phyloP scores from a whole-genome alignment of 768 basidiomycete species.

The Serendipita sp. region DNA sequence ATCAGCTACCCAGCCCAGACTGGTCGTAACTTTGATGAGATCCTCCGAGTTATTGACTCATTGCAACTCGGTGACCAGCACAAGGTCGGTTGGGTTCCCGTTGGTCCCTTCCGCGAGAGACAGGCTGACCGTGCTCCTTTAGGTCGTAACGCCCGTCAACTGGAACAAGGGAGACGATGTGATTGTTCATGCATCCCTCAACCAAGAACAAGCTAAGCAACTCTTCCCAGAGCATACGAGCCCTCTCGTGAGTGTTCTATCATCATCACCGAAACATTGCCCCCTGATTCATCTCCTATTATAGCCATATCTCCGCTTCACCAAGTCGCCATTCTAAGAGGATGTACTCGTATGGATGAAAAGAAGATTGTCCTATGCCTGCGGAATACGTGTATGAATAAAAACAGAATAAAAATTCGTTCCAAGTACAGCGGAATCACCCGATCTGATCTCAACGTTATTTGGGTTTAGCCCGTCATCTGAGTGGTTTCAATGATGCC shows the following conservation, averaged over 20 bases:
- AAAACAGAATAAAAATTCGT: too few relatives aligned
- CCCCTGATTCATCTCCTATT: background rate
- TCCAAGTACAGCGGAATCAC: too few relatives aligned
- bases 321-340: background rate
- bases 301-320: slow-evolving; percentile 5
- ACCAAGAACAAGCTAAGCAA: slow-evolving; percentile 76
- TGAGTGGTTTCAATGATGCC: too few relatives aligned
- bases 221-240: slow-evolving; percentile 73
- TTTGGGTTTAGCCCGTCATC: too few relatives aligned
- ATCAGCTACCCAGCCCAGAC: slow-evolving; percentile 90
- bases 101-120: background rate
- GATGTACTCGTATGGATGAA: background rate
- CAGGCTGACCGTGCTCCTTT: slow-evolving; percentile 12
- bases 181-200: slow-evolving; percentile 75
- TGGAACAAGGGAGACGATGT: slow-evolving; percentile 91
- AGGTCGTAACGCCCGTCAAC: slow-evolving; percentile 82
- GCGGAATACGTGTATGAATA: too few relatives aligned
- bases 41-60: slow-evolving; percentile 70
- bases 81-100: slow-evolving; percentile 8
- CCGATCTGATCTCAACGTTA: too few relatives aligned
- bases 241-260: slow-evolving; percentile 45
- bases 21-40: slow-evolving; percentile 80
- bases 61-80: slow-evolving; percentile 84
- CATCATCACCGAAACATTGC: background rate
- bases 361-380: too few relatives aligned